Evolutionary conservation across 352 stramenopile genomes (phyloP).

Genomic region (Globisporangium parvum): DNA sequence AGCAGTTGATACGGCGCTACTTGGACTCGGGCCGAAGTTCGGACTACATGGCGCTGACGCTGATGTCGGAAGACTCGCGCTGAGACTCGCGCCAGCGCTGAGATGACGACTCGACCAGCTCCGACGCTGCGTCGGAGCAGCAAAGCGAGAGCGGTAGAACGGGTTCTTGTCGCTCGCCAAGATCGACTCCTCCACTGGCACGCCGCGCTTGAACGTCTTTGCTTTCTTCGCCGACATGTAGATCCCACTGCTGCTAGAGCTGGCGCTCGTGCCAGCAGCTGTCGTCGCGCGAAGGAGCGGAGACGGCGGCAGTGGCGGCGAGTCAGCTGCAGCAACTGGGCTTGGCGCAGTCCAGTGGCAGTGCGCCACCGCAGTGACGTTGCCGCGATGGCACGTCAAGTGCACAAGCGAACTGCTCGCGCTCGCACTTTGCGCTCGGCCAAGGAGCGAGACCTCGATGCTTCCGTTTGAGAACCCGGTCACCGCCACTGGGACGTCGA

Average conservation of each 20-base stretch:
- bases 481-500: conserved; percentile 53
- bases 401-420: conserved; percentile 3
- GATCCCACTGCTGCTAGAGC: conserved; percentile 6
- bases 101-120: conserved; percentile 30
- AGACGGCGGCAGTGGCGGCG: neutral
- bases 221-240: conserved; percentile 16
- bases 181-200: conserved; percentile 22
- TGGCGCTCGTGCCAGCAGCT: neutral
- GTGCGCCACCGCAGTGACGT: conserved; percentile 42
- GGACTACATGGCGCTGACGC: conserved; percentile 24
- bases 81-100: conserved; percentile 1
- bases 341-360: conserved; percentile 25
- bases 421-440: conserved; percentile 9
- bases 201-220: conserved; percentile 19
- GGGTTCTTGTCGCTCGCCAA: conserved; percentile 55
- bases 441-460: conserved; percentile 31
- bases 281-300: conserved; percentile 1
- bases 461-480: conserved; percentile 48
- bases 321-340: neutral
- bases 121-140: conserved; percentile 19
- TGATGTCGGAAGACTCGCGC: neutral
- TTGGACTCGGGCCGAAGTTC: neutral
- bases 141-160: conserved; percentile 53
- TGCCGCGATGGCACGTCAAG: conserved; percentile 32
- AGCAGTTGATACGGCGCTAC: neutral